phyloP scores from a whole-genome alignment of 176 grass and related monocot species.

The Carex kokanica region DNA sequence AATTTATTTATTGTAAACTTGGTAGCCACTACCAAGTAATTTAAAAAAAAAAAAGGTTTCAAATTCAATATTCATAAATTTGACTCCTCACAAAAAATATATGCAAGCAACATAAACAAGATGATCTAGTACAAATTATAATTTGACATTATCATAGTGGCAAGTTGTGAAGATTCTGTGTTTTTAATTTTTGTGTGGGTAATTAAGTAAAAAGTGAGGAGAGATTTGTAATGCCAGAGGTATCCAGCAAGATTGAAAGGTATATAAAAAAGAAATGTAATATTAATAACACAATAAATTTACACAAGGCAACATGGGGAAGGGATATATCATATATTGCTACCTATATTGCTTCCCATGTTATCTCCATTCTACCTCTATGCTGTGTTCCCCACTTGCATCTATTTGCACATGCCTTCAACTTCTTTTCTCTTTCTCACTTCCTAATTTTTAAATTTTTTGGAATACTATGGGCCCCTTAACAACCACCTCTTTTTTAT shows the following conservation, averaged over 20 bases:
- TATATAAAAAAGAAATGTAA: slow-evolving; percentile 29
- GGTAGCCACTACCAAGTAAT: too few relatives aligned
- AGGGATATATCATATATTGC: slow-evolving; percentile 12
- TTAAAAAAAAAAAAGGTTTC: too few relatives aligned
- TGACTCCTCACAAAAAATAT: too few relatives aligned
- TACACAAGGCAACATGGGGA: slow-evolving; percentile 61
- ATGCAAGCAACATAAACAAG: too few relatives aligned
- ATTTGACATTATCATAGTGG: too few relatives aligned
- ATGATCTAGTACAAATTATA: too few relatives aligned
- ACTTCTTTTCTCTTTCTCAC: slow-evolving; percentile 18
- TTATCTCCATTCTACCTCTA: slow-evolving; percentile 50
- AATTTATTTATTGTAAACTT: too few relatives aligned
- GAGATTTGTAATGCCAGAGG: slow-evolving; percentile 50
- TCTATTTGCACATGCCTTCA: slow-evolving; percentile 77
- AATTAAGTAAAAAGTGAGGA: background rate
- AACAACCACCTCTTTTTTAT: slow-evolving; percentile 38
- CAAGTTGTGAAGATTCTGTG: background rate
- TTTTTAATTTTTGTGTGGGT: background rate
- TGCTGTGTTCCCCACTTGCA: slow-evolving; percentile 70
- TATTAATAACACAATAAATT: too few relatives aligned
- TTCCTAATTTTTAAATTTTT: slow-evolving; percentile 36
- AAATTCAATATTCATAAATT: too few relatives aligned
- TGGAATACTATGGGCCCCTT: slow-evolving; percentile 45
- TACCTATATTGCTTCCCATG: slow-evolving; percentile 56
- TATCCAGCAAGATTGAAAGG: slow-evolving; percentile 68